phyloP scores from a whole-genome alignment of 2,329 filamentous ascomycete species.

The Aureobasidium lini region DNA sequence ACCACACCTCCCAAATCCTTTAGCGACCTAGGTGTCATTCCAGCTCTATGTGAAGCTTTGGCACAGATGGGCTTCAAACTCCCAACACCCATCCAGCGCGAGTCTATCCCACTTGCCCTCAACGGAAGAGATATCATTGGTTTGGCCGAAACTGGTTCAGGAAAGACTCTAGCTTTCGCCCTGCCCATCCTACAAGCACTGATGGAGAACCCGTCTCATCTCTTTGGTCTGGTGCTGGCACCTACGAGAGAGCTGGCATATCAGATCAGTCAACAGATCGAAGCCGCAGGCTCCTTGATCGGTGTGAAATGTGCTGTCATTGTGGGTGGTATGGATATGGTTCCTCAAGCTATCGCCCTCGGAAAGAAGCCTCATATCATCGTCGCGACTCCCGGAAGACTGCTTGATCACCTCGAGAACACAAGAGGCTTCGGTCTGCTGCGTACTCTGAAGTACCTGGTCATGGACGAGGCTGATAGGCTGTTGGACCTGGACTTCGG shows the following conservation, averaged over 20 bases:
- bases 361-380: constrained; percentile 91
- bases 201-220: constrained; percentile 75
- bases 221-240: constrained; percentile 85
- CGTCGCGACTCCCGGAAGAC: constrained; percentile 81
- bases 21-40: constrained; percentile 69
- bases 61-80: constrained; percentile 70
- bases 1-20: constrained; percentile 50
- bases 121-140: constrained; percentile 82
- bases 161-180: constrained; percentile 93
- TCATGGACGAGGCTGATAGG: constrained; percentile 92
- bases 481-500: constrained; percentile 92
- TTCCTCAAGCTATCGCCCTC: constrained; percentile 79
- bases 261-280: constrained; percentile 82
- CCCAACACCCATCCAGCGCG: constrained; percentile 81
- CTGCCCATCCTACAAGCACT: constrained; percentile 87
- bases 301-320: constrained; percentile 73
- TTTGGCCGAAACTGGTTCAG: constrained; percentile 87
- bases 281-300: constrained; percentile 79
- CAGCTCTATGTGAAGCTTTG: constrained; percentile 84
- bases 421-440: constrained; percentile 92
- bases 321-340: constrained; percentile 93
- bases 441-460: constrained; percentile 72
- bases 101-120: constrained; percentile 76
- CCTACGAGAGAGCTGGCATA: constrained; percentile 89
- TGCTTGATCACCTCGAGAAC: constrained; percentile 90